phyloP scores from a whole-genome alignment of 2,329 filamentous ascomycete species.

The Coniochaeta sp. region DNA sequence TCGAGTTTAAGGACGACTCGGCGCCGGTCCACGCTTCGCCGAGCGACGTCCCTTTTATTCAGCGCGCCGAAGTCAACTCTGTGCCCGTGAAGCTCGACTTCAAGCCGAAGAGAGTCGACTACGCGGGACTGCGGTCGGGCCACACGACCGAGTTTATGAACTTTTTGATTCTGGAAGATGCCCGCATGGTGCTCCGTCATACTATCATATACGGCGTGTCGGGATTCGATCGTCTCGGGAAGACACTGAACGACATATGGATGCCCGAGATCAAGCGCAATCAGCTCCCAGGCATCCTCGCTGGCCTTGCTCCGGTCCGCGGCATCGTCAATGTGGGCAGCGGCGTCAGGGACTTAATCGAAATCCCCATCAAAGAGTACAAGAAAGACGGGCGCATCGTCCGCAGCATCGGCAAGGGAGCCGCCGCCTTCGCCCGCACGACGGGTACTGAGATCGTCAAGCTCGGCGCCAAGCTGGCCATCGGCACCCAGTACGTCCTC shows the following conservation, averaged over 20 bases:
- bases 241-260: conserved; percentile 93
- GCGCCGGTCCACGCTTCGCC: conserved; percentile 47
- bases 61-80: conserved; percentile 79
- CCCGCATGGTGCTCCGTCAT: conserved; percentile 78
- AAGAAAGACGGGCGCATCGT: conserved; percentile 89
- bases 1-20: conserved; percentile 87
- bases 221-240: conserved; percentile 83
- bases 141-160: conserved; percentile 99
- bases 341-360: conserved; percentile 77
- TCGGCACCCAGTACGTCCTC: conserved; percentile 89
- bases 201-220: conserved; percentile 88
- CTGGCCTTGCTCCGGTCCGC: conserved; percentile 82
- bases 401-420: conserved; percentile 86
- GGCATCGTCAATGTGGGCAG: conserved; percentile 86
- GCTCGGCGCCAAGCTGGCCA: conserved; percentile 85
- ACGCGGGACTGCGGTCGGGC: conserved; percentile 83
- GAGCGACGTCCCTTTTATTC: conserved; percentile 76
- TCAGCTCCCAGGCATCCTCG: conserved; percentile 82
- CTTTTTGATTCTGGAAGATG: conserved; percentile 84
- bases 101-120: conserved; percentile 97
- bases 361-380: conserved; percentile 88
- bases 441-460: conserved; percentile 93
- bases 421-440: conserved; percentile 81
- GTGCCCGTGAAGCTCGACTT: conserved; percentile 84
- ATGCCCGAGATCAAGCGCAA: conserved; percentile 86